Base-by-base conservation (phyloP, 208 protist species). In the Leishmania tarentolae region DNA sequence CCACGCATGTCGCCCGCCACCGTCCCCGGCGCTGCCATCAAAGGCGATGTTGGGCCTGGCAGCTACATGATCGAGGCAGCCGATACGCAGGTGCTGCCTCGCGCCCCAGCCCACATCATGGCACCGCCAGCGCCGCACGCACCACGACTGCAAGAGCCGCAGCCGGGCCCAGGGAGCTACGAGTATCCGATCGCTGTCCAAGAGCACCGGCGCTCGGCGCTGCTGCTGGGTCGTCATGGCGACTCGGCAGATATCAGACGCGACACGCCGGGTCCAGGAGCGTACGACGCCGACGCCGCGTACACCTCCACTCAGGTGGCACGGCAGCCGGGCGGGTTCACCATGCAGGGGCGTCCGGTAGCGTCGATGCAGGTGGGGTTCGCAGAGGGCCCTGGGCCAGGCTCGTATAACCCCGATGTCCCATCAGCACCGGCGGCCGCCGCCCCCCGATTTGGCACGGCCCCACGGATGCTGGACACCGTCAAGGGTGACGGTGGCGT, bases 101-200 rank as follows among this genome's bases (percentile, higher is more conserved):
- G 82, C 47, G 82, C 76, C 11, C 82, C 82, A 28, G 59, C 82
- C 47, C 44, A 85, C 76, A 19, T 3, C 46, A 85, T 85, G 42
- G 68, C 52, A 15, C 13, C 47, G 28, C 13, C 81, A 24, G 42
- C 57, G 59, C 59, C 31, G 61, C 75, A 66, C 74, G 40, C 50
- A 5, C 35, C 35, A 53, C 70, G 44, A 50, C 42, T 19, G 5
- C 44, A 46, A 47, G 17, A 82, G 46, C 35, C 28, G 69, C 42
- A 65, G 28, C 83, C 87, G 13, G 87, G 89, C 17, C 89, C 89
- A 7, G 89, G 89, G 17, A 87, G 84, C 56, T 92, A 92, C 79
- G 85, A 88, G 8, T 80, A 89, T 6, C 76, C 81, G 11, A 63
- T 83, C 21, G 76, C 46, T 31, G 61, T 83, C 6, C 78, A 83